Percentiles rank a stretch among this genome's conserved stretches.
These are phyloP conservation scores for Calonectria naviculata DNA, from an alignment of 2,329 filamentous ascomycete species.

Conservation along the genomic window DNA sequence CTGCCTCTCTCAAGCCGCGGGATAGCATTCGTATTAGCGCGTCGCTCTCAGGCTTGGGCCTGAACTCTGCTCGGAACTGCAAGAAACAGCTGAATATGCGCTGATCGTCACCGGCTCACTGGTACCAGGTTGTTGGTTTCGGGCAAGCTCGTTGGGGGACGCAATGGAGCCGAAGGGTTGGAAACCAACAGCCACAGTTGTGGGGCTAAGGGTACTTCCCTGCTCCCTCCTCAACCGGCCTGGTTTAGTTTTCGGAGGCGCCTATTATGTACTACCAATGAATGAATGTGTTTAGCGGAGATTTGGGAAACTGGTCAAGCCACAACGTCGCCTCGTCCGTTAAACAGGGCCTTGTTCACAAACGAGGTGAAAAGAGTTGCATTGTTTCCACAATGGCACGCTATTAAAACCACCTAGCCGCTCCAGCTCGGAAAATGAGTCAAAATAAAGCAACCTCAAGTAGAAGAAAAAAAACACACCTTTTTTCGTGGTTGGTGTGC, in stretches of 20 bases:
- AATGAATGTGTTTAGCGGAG: not conserved
- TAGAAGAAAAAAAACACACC: not conserved
- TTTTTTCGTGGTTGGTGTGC: not conserved
- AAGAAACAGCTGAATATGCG: constrained; percentile 10
- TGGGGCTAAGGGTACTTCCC: constrained; percentile 32
- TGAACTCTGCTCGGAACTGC: too few species aligned
- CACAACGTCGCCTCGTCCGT: constrained; percentile 2
- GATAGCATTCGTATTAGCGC: not conserved
- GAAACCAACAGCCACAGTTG: constrained; percentile 33
- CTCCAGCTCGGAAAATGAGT: not conserved
- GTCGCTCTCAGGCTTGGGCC: not conserved
- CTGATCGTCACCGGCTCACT: constrained; percentile 1
- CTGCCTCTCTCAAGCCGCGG: not conserved
- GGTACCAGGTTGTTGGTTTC: constrained; percentile 6
- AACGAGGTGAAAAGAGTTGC: not conserved
- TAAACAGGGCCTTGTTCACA: not conserved
- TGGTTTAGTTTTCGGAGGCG: constrained; percentile 12
- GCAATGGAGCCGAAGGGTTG: constrained; percentile 34
- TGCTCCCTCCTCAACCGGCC: constrained; percentile 23
- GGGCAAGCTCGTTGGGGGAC: constrained; percentile 18
- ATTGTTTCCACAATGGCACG: not conserved
- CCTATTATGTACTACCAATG: constrained; percentile 8
- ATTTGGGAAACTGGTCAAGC: not conserved
- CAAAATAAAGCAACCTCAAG: too few species aligned
- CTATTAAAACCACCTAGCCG: not conserved